Percentiles rank a stretch among this genome's conserved stretches.
Conservation (phyloP, 768 basidiomycete species). For the Suillus subaureus region DNA sequence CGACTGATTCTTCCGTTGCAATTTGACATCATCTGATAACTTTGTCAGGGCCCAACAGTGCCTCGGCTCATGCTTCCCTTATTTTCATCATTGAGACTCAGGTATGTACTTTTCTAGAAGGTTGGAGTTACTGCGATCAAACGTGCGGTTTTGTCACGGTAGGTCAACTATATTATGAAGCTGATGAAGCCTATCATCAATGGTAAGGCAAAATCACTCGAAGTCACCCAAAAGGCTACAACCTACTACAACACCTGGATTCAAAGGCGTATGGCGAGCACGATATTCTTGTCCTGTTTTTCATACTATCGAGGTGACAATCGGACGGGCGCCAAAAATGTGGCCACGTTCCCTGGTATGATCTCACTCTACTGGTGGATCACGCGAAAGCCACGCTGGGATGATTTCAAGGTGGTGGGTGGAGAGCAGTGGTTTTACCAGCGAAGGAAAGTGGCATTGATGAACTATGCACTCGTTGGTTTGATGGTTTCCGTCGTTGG, state of each 20-base stretch:
- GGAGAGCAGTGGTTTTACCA: slow-evolving; percentile 40
- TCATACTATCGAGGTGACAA: slow-evolving; percentile 51
- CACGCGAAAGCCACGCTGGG: slow-evolving; percentile 43
- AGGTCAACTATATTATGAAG: slow-evolving; percentile 54
- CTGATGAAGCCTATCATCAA: slow-evolving; percentile 54
- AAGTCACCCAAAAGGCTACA: slow-evolving; percentile 48
- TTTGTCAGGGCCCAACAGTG: slow-evolving; percentile 53
- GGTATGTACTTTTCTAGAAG: slow-evolving; percentile 32
- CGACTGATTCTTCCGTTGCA: background rate
- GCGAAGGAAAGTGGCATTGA: slow-evolving; percentile 24
- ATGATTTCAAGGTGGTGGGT: slow-evolving; percentile 42
- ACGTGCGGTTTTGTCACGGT: slow-evolving; percentile 1
- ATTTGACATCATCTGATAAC: background rate
- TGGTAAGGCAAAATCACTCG: slow-evolving; percentile 51
- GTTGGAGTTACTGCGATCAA: slow-evolving; percentile 6
- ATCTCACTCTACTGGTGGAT: slow-evolving; percentile 56
- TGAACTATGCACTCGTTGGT: slow-evolving; percentile 26
- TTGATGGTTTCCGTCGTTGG: slow-evolving; percentile 13
- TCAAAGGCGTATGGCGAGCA: slow-evolving; percentile 45
- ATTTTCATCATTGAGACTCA: slow-evolving; percentile 59
- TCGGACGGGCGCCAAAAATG: slow-evolving; percentile 34
- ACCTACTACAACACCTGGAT: slow-evolving; percentile 55
- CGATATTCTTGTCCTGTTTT: slow-evolving; percentile 56
- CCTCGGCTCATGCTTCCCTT: slow-evolving; percentile 59
- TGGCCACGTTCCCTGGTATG: slow-evolving; percentile 58